Base-by-base conservation (phyloP, 2,329 filamentous ascomycete genomes). In the Xylaria sp. region DNA sequence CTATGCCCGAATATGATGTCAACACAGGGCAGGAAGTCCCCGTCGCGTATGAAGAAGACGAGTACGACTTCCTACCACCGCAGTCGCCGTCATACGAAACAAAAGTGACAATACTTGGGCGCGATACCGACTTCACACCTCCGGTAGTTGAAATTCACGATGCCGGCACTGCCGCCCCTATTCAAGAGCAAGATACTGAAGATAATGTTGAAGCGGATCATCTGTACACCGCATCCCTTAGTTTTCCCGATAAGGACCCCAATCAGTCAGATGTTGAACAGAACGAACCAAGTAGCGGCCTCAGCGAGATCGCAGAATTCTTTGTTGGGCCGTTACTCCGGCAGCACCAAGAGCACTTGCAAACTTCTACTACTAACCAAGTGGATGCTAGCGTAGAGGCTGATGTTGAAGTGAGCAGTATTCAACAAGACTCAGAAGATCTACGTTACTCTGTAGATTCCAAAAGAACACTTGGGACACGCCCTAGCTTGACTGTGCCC, bases 51-150 rank as follows among this genome's bases (percentile, higher is more conserved):
- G 77, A 76, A 65, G 78, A 79, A 40, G 76, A 79, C 48, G 77
- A 78, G 40, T 83, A 83, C 54, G 80, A 84, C 66, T 79, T 80
- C n/a, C 76, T 78, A 57, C 81, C 83, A 10, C 81, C 79, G 65
- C 74, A 74, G 15, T 77, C 80, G 28, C 73, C 78, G 17, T 74
- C 80, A n/a, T 78, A 82, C 59, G 80, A 83, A 70, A 84, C 84
- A 10, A 85, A 83, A 20, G 83, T 87, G 60, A 84, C 83, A 5
- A 84, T 87, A 49, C 75, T 87, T 38, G 82, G 84, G 9, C 83
- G 82, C 56, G 82, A 83, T 61, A 79, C 79, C 56, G 81, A 82
- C 58, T 81, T 82, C 31, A 62, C 72, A 3, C 65, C 74, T 7
- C 59, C 72, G 6, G 28, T 58, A 42, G 56, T 53, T 63, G 71